Evolutionary conservation across 2,329 filamentous ascomycete genomes (phyloP), one percentile per base, ranked within the genome.

Genomic region (Ophiostoma pallidulum): DNA sequence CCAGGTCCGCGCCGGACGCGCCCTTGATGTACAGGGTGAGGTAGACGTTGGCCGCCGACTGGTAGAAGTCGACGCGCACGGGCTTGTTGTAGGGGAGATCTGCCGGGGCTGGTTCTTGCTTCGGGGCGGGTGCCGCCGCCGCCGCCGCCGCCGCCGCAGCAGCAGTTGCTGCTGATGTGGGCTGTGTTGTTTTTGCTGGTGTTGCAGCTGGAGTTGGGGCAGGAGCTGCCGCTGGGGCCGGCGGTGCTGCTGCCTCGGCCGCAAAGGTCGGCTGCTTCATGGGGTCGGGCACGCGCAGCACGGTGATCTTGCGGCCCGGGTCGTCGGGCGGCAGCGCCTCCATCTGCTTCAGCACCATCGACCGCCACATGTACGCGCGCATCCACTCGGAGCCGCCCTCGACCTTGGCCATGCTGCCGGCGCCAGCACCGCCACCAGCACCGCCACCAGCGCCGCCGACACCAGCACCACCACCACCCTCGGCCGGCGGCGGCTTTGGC

Each of bases 261-360:
- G n/a, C 18, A 1, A 8, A 22, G 10, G 14, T 4, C 8, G 10
- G 24, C 38, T 28, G 8, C 36, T 39, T 47, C 44, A n/a, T n/a
- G n/a, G 55, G 48, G 18, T 60, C 59, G 14, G 63, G 62, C 8
- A 68, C 60, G 28, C 60, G 59, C 8, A 49, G 42, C 2, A 68
- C 61, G 1, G 63, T 71, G 28, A 74, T 61, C 60, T 70, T 76
- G 22, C 75, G 64, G 2, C 64, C 69, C 1, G 66, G 59, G 41
- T 75, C 66, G 3, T 69, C 70, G 12, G 56, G 57, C 0, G 70
- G 66, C 20, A 77, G 60, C 41, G 61, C 63, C 38, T 68, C 65
- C 63, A 80, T 59, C 20, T 59, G 59, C 0, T 55, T 59, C 8
- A 80, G 61, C n/a, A 68, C 65, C 58, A 75, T 71, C 19, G 68